Evolutionary conservation across 2,329 filamentous ascomycete species (phyloP), one percentile per base, ranked within the genome.

Genomic region (Ploettnerulaceae sp.): DNA sequence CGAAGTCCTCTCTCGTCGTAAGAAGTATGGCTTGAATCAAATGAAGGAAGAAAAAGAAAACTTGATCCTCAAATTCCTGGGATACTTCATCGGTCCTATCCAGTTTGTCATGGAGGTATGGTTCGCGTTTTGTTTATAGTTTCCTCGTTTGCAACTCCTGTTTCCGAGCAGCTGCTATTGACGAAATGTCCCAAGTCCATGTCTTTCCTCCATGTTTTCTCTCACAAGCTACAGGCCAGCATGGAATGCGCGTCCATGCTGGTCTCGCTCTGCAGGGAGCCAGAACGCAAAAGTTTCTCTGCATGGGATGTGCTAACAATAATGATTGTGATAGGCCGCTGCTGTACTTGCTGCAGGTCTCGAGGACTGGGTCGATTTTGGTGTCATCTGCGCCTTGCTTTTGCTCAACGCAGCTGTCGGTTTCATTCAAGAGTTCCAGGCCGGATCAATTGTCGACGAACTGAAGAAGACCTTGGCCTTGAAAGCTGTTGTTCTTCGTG

Each of bases 11-110:
- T 62, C 71, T 40, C 71, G 73, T 40, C 76, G 82, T 49, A 82
- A 79, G 71, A 87, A 86, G 67, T 87, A 82, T 66, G 89, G 89
- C 66, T 74, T 86, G 64, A 95, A 95, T 67, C 82, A 88, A 67
- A 89, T 95, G 86, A 89, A 86, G 70, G 87, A 94, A 70, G 86
- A 91, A 72, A 89, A 89, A 71, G 84, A 89, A 69, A 94, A 90
- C 63, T 62, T 89, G 48, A 69, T 90, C 51, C 75, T 93, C 62
- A 93, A 94, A 74, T 94, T 95, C 69, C 61, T 81, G 17, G 75
- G 77, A 60, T 93, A 86, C 72, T 94, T 94, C 67, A 73, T 93
- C 46, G 89, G 89, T 57, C 89, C 89, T 18, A 91, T 95, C 57
- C 89, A 94, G 67, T 91, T 91, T 69, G 89, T 95, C 65, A 95